Conservation (phyloP, 1,139 yeast genomes). For the Scheffersomyces parashehatae region DNA sequence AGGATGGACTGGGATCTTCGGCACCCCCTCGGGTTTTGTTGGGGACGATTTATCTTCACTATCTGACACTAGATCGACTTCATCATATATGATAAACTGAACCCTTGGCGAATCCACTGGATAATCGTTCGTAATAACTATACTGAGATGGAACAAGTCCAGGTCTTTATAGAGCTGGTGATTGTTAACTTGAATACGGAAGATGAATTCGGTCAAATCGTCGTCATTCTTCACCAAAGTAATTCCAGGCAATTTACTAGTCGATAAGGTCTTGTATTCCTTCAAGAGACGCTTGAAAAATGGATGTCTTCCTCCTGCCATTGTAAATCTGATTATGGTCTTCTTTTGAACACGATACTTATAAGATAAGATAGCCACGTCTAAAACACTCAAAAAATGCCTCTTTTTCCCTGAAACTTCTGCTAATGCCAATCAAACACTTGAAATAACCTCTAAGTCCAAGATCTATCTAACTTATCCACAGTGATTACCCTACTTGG, state of each 20-base stretch:
- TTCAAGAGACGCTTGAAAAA: conserved; percentile 43
- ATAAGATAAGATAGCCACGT: no score
- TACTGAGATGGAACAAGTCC: conserved; percentile 32
- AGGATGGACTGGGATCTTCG: conserved; percentile 61
- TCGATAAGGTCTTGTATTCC: conserved; percentile 33
- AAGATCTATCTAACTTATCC: no score
- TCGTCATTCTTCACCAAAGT: conserved; percentile 24
- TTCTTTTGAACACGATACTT: no score
- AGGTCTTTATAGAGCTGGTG: conserved; percentile 29
- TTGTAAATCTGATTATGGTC: neutral
- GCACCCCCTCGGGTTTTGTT: conserved; percentile 3
- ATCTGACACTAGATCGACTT: conserved; percentile 13
- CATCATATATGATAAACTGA: conserved; percentile 38
- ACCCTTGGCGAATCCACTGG: conserved; percentile 70
- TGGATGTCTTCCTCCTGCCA: conserved; percentile 16
- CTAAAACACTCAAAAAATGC: no score
- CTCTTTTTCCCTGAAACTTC: no score
- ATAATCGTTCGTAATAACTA: conserved; percentile 49
- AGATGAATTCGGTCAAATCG: conserved; percentile 21
- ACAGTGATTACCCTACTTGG: no score
- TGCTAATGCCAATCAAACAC: no score
- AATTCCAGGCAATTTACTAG: conserved; percentile 28
- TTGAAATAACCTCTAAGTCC: no score
- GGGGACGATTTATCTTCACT: conserved; percentile 4
- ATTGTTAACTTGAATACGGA: conserved; percentile 23